These are phyloP conservation scores for Penicillium alfredii DNA, from an alignment of 495 filamentous ascomycete species.

Conservation along the genomic window DNA sequence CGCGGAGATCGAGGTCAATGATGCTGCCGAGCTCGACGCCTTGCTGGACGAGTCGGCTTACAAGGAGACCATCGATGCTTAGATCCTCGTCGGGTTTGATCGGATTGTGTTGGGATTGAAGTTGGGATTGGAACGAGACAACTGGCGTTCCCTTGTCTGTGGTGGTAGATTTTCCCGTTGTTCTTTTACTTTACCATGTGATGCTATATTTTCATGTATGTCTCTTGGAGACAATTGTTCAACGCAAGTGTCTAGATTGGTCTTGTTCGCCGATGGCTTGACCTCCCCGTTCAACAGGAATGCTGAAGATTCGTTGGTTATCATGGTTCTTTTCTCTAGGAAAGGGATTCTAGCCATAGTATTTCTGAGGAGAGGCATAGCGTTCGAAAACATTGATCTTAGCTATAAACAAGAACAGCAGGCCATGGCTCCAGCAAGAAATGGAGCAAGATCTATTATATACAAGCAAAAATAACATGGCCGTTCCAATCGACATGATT, in stretches of 20 bases:
- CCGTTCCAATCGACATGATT: constrained; percentile 19
- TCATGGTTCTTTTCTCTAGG: neutral
- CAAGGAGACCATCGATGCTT: constrained; percentile 58
- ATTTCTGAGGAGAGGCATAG: too few relatives aligned
- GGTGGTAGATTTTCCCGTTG: constrained; percentile 7
- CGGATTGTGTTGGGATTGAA: constrained; percentile 8
- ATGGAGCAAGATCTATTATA: constrained; percentile 3
- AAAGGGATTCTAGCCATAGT: too few relatives aligned
- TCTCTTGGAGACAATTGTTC: constrained; percentile 12
- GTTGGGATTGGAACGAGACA: constrained; percentile 4
- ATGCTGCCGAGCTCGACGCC: constrained; percentile 61
- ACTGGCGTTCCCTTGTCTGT: constrained; percentile 1
- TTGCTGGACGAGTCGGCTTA: constrained; percentile 74
- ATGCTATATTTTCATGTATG: constrained; percentile 17
- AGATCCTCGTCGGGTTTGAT: constrained; percentile 1
- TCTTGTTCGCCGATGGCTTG: constrained; percentile 13
- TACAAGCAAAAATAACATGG: constrained; percentile 5
- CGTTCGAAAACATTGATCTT: too few relatives aligned
- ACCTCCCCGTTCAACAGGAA: constrained; percentile 20
- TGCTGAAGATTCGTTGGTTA: too few relatives aligned
- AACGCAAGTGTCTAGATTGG: constrained; percentile 21
- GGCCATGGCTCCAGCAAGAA: too few relatives aligned
- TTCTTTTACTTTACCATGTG: constrained; percentile 11
- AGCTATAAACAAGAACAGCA: too few relatives aligned
- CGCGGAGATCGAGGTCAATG: constrained; percentile 70